These are phyloP conservation scores for Pythium myriotylum DNA, from an alignment of 352 stramenopile genomes.

Conservation along the genomic window DNA sequence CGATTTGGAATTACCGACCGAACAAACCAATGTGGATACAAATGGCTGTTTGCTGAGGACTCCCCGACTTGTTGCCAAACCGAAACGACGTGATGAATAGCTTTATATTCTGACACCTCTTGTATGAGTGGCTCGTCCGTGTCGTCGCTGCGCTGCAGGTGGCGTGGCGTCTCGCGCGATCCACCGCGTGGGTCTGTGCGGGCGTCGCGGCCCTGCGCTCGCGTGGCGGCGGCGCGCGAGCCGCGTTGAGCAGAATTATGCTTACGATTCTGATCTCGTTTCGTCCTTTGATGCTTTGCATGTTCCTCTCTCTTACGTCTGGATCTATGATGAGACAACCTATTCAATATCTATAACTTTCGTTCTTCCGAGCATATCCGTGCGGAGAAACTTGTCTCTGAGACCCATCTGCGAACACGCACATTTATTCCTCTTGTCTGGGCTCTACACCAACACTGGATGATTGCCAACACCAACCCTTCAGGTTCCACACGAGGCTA, in stretches of 20 bases:
- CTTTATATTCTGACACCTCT: conserved; percentile 91
- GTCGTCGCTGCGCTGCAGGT: conserved; percentile 8
- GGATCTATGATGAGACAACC: conserved; percentile 75
- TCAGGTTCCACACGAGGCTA: not conserved
- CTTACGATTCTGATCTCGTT: conserved; percentile 60
- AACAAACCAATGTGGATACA: conserved; percentile 73
- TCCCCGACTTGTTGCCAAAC: conserved; percentile 18
- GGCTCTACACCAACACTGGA: too few relatives aligned
- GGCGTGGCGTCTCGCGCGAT: conserved; percentile 2
- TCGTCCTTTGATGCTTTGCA: not conserved
- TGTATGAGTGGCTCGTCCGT: conserved; percentile 78
- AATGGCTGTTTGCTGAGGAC: conserved; percentile 91
- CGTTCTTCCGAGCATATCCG: conserved; percentile 81
- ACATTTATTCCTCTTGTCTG: conserved; percentile 1
- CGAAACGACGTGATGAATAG: conserved; percentile 83
- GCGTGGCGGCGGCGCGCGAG: conserved; percentile 27
- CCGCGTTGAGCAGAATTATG: conserved; percentile 84
- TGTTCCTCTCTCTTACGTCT: conserved; percentile 17
- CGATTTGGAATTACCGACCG: conserved; percentile 90
- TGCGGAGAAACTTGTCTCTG: conserved; percentile 64
- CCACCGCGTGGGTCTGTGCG: conserved; percentile 53
- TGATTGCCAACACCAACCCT: not conserved
- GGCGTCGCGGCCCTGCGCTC: not conserved
- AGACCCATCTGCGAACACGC: conserved; percentile 50
- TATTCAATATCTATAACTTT: conserved; percentile 85